phyloP scores from a whole-genome alignment of 306 rosid species.

The Inga laurina region DNA sequence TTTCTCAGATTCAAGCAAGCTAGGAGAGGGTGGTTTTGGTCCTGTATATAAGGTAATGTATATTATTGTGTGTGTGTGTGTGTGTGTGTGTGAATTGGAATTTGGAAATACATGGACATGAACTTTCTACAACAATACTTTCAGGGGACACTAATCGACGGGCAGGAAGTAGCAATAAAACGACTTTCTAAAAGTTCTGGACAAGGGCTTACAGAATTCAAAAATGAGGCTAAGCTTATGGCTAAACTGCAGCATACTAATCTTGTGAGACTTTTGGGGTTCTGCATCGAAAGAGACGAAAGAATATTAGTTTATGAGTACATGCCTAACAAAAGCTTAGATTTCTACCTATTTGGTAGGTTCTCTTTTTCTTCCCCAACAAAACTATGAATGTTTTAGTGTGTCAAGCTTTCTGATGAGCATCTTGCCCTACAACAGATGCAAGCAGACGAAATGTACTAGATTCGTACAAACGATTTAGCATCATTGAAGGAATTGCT shows the following conservation, averaged over 20 bases:
- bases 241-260: slow-evolving; percentile 42
- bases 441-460: slow-evolving; percentile 6
- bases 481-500: slow-evolving; percentile 42
- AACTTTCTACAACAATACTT: background rate
- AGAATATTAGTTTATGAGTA: slow-evolving; percentile 37
- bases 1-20: slow-evolving; percentile 21
- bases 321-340: slow-evolving; percentile 38
- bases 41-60: slow-evolving; percentile 40
- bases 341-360: slow-evolving; percentile 45
- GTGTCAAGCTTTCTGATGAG: background rate
- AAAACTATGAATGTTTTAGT: background rate
- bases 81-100: background rate
- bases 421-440: slow-evolving; percentile 19
- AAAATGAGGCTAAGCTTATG: slow-evolving; percentile 38
- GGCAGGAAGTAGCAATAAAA: slow-evolving; percentile 32
- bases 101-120: background rate
- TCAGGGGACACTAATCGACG: slow-evolving; percentile 35
- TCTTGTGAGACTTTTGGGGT: slow-evolving; percentile 33
- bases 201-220: slow-evolving; percentile 36
- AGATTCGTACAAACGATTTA: slow-evolving; percentile 35
- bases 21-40: slow-evolving; percentile 41
- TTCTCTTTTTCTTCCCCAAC: background rate
- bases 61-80: no score
- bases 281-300: slow-evolving; percentile 36
- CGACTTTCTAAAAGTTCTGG: slow-evolving; percentile 37